phyloP scores from a whole-genome alignment of 1,284 basidiomycete species.

The Malassezia arunalokei region DNA sequence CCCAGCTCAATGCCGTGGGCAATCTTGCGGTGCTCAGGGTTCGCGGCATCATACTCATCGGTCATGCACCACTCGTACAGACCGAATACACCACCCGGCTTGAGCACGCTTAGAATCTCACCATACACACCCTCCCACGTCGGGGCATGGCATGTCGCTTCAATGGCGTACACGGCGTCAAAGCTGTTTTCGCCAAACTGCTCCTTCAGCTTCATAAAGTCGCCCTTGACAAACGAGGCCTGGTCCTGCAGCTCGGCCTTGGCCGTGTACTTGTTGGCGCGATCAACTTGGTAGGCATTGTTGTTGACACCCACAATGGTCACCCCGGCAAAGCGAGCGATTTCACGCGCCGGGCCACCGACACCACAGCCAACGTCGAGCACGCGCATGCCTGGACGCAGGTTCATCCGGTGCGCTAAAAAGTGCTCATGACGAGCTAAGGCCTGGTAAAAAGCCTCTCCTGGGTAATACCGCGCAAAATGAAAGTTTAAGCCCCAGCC shows the following conservation, averaged over 20 bases:
- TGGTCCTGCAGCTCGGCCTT: constrained; percentile 65
- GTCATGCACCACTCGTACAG: constrained; percentile 99
- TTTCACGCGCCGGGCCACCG: constrained; percentile 90
- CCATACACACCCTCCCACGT: constrained; percentile 90
- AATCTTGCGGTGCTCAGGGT: constrained; percentile 76
- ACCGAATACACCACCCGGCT: constrained; percentile 94
- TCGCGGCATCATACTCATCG: constrained; percentile 76
- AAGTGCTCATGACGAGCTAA: constrained; percentile 97
- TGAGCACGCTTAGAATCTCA: constrained; percentile 84
- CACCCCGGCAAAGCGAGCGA: constrained; percentile 77
- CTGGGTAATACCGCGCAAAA: constrained; percentile 94
- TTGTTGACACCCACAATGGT: constrained; percentile 85
- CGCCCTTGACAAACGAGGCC: constrained; percentile 56
- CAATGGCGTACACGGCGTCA: constrained; percentile 96
- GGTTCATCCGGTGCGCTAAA: constrained; percentile 56
- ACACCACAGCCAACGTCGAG: constrained; percentile 97
- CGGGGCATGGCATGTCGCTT: constrained; percentile 93
- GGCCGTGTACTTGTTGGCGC: constrained; percentile 72
- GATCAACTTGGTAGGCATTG: constrained; percentile 85
- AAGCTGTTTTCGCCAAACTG: constrained; percentile 88
- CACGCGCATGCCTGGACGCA: constrained; percentile 77
- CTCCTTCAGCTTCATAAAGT: constrained; percentile 89
- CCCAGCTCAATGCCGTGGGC: constrained; percentile 67
- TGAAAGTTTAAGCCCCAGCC: constrained; percentile 90
- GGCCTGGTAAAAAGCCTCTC: constrained; percentile 69